phyloP scores from a whole-genome alignment of 495 filamentous ascomycete species.

The Pseudevernia furfuracea region DNA sequence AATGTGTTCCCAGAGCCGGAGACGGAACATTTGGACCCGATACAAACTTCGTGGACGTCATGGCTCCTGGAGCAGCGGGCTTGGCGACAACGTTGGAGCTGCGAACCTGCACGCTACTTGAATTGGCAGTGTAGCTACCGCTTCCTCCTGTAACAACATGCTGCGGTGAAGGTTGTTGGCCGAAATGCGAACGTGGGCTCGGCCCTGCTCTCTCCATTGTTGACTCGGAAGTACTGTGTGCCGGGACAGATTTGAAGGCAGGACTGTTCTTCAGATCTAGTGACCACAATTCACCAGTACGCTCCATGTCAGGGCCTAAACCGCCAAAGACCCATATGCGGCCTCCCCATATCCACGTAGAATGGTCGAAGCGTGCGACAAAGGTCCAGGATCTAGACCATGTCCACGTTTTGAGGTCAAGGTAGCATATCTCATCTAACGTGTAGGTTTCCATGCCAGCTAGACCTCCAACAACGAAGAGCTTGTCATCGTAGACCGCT shows the following conservation, averaged over 20 bases:
- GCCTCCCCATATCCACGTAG: slow-evolving; percentile 82
- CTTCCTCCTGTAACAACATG: slow-evolving; percentile 32
- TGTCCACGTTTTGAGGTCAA: slow-evolving; percentile 94
- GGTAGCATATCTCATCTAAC: slow-evolving; percentile 88
- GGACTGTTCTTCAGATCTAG: slow-evolving; percentile 85
- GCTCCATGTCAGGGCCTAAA: slow-evolving; percentile 88
- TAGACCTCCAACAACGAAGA: slow-evolving; percentile 88
- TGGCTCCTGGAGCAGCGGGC: slow-evolving; percentile 74
- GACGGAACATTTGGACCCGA: slow-evolving; percentile 83
- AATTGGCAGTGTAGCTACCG: slow-evolving; percentile 81
- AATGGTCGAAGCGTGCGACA: slow-evolving; percentile 87
- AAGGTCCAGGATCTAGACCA: slow-evolving; percentile 97
- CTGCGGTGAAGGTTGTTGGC: slow-evolving; percentile 20
- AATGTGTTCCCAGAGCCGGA: slow-evolving; percentile 82
- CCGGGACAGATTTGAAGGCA: slow-evolving; percentile 65
- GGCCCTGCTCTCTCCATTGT: slow-evolving; percentile 22
- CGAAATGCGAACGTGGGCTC: slow-evolving; percentile 19
- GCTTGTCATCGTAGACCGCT: slow-evolving; percentile 89
- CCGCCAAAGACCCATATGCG: slow-evolving; percentile 97
- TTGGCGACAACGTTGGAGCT: slow-evolving; percentile 59
- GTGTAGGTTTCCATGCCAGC: slow-evolving; percentile 81
- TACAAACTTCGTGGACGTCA: slow-evolving; percentile 80
- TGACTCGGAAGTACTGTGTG: slow-evolving; percentile 56
- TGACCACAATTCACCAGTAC: slow-evolving; percentile 92
- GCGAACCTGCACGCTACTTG: slow-evolving; percentile 74